Base-by-base conservation (phyloP, 2,329 filamentous ascomycete genomes). In the Thyridium curvatum region DNA sequence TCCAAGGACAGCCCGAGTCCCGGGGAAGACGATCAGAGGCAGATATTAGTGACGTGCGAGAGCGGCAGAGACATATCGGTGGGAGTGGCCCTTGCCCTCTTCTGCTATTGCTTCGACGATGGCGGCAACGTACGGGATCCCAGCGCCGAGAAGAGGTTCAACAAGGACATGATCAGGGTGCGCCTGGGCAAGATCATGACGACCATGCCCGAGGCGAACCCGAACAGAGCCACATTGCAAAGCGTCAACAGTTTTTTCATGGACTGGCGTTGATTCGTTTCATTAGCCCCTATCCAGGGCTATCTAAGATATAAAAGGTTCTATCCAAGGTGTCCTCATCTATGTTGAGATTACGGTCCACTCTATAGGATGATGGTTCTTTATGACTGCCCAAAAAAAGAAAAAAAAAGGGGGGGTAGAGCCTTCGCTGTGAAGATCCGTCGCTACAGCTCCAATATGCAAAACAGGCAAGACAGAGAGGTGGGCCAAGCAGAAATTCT, bases 231-330 rank as follows among this genome's bases (percentile, higher is more conserved):
- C 16, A 96, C 90, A 0, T 65, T 97, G 30, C 90, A 96, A 61
- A 91, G 87, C 49, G 84, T 97, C 5, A 96, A 97, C 60, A 86
- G 86, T 40, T 94, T 87, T 52, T 64, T 97, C 37, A 91, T 97
- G 79, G 72, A 72, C 41, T 68, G 64, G 60, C 53, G 55, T 26
- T 26, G 34, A 40, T 60, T 42, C 44, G 12, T 28, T n/a, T 17
- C 38, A 30, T 37, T 16, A 35, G 21, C 21, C 21, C 21, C 14
- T 21, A 26, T 26, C 21, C 21, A 26, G 21, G 21, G 21, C 6
- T 10, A 26, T 26, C 21, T 26, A 26, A 26, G 21, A 26, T 26
- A 6, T 26, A 26, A 26, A 10, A 26, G 10, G 21, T 26, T 26
- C 21, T 26, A 26, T 26, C 21, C 21, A 26, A 26, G 21, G 21